A percentile compares a stretch with the other conserved stretches of the same genome.
Evolutionary conservation across 176 grass and related monocot genomes (phyloP).

Genomic region (Oropetium thomaeum): DNA sequence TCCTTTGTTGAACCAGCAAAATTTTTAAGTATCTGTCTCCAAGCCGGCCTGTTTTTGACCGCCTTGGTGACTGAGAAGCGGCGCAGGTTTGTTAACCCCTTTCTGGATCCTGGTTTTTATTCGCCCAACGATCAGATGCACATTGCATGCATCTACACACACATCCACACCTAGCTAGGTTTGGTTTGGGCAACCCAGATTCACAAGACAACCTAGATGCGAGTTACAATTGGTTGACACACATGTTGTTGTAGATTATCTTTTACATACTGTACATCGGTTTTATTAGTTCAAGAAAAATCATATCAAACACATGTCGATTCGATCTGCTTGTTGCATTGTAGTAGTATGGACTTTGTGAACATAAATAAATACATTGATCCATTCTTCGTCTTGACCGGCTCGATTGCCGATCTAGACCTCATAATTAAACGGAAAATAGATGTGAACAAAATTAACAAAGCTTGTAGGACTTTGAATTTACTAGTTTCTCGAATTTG

Average conservation of each 20-base stretch:
- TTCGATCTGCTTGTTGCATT: conserved; percentile 33
- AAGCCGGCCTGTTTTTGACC: conserved; percentile 55
- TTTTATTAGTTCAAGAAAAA: conserved; percentile 34
- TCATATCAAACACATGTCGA: conserved; percentile 3
- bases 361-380: background rate
- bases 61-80: conserved; percentile 63
- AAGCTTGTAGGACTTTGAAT: background rate
- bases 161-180: conserved; percentile 1
- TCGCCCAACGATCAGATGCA: conserved; percentile 25
- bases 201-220: conserved; percentile 26
- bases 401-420: conserved; percentile 25
- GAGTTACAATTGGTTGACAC: conserved; percentile 18
- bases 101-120: conserved; percentile 33
- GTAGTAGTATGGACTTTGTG: background rate
- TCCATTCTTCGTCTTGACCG: conserved; percentile 35
- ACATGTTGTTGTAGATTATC: conserved; percentile 34
- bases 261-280: conserved; percentile 43
- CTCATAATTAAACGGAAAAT: background rate
- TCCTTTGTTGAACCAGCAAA: conserved; percentile 61
- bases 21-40: conserved; percentile 41
- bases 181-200: conserved; percentile 32
- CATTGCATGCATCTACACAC: background rate
- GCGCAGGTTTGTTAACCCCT: conserved; percentile 30
- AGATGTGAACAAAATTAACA: conserved; percentile 9
- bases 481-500: background rate